phyloP scores from a whole-genome alignment of 768 basidiomycete genomes.

The Suillus spraguei region DNA sequence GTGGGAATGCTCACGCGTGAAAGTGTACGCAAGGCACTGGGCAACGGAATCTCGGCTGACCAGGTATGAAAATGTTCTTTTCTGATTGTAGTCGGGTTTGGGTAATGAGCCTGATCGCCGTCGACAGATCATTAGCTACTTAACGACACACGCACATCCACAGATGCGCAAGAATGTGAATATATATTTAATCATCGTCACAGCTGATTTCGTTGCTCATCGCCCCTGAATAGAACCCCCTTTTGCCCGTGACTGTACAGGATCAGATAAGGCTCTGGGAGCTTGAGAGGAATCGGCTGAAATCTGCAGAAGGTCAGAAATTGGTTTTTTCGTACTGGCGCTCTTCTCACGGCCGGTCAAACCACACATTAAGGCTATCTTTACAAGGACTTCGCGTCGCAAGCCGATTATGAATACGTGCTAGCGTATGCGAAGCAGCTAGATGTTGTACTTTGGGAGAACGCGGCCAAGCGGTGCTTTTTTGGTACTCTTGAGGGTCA shows the following conservation, averaged over 20 bases:
- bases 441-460: slow-evolving; percentile 86
- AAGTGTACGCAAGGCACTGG: slow-evolving; percentile 91
- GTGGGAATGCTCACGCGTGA: slow-evolving; percentile 95
- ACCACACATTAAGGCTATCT: slow-evolving; percentile 65
- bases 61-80: slow-evolving; percentile 60
- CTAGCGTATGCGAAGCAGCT: slow-evolving; percentile 83
- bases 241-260: slow-evolving; percentile 95
- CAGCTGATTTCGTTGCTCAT: slow-evolving; percentile 10
- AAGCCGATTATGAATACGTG: slow-evolving; percentile 87
- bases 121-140: slow-evolving; percentile 89
- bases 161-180: slow-evolving; percentile 95
- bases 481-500: slow-evolving; percentile 83
- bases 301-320: slow-evolving; percentile 79
- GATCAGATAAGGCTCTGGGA: slow-evolving; percentile 99
- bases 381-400: slow-evolving; percentile 85
- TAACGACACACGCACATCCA: slow-evolving; percentile 93
- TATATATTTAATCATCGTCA: slow-evolving; percentile 13
- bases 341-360: slow-evolving; percentile 6
- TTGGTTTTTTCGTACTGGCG: slow-evolving; percentile 13
- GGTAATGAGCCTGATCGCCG: slow-evolving; percentile 16
- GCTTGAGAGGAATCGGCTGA: slow-evolving; percentile 89
- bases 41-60: slow-evolving; percentile 94
- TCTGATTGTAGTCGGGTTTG: slow-evolving; percentile 22
- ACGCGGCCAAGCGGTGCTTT: slow-evolving; percentile 69
- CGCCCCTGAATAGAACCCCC: slow-evolving; percentile 64